Evolutionary conservation across 495 filamentous ascomycete genomes (phyloP).

Genomic region (Trichoderma parareesei): DNA sequence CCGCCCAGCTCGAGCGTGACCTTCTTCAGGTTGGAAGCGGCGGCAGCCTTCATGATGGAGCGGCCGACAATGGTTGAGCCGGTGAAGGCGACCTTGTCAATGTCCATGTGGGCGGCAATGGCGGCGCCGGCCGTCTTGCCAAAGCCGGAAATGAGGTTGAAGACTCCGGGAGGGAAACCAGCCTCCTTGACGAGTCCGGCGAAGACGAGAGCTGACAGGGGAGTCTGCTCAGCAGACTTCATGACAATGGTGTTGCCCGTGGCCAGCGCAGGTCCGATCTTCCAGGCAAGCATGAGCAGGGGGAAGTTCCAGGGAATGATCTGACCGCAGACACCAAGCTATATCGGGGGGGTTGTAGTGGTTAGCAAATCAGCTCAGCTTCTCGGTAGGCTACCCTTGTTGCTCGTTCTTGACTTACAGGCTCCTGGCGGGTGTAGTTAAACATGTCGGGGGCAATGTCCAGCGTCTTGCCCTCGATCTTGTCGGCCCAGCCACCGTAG

Average conservation of each 20-base stretch:
- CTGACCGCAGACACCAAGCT: constrained; percentile 81
- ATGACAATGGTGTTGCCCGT: constrained; percentile 84
- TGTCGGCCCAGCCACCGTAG: constrained; percentile 74
- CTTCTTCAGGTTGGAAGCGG: constrained; percentile 76
- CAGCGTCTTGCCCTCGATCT: constrained; percentile 67
- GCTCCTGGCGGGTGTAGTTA: constrained; percentile 85
- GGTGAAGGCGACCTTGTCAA: constrained; percentile 96
- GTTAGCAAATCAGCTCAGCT: background rate
- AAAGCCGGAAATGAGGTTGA: constrained; percentile 64
- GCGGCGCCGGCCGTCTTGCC: constrained; percentile 7
- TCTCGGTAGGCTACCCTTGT: background rate
- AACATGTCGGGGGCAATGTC: constrained; percentile 40
- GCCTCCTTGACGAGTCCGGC: constrained; percentile 81
- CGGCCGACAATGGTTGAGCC: constrained; percentile 88
- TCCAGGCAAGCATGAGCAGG: constrained; percentile 95
- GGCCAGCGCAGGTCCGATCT: constrained; percentile 89
- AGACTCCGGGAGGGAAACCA: constrained; percentile 90
- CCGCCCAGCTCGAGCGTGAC: constrained; percentile 77
- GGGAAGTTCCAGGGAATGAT: constrained; percentile 99
- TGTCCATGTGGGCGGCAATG: constrained; percentile 8
- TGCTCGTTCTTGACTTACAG: constrained; percentile 41
- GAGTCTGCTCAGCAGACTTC: constrained; percentile 96
- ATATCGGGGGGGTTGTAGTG: background rate
- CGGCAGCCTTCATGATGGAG: constrained; percentile 91
- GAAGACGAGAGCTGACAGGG: constrained; percentile 77